These are phyloP conservation scores for Leptographium procerum DNA, from an alignment of 2,329 filamentous ascomycete species.

Conservation along the genomic window DNA sequence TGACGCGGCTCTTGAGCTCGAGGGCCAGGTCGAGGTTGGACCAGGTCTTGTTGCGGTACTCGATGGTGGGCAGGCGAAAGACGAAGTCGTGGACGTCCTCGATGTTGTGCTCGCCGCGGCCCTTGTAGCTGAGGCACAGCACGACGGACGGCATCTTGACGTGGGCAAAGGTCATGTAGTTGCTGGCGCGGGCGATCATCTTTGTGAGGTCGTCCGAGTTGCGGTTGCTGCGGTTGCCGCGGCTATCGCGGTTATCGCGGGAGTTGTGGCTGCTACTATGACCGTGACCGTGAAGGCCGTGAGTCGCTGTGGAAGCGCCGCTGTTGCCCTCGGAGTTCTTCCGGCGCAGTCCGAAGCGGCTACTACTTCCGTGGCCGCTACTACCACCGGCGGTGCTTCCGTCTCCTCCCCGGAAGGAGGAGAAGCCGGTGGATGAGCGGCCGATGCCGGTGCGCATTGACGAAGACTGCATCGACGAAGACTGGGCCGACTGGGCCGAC, in stretches of 20 bases:
- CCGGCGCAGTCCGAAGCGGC: constrained; percentile 45
- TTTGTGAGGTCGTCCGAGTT: constrained; percentile 71
- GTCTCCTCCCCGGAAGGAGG: constrained; percentile 25
- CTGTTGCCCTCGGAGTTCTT: constrained; percentile 24
- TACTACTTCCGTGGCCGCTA: constrained; percentile 18
- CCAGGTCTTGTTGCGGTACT: constrained; percentile 99
- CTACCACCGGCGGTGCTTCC: constrained; percentile 2
- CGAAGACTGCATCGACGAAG: too few relatives aligned
- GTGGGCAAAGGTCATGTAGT: constrained; percentile 94
- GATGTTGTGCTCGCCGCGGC: constrained; percentile 86
- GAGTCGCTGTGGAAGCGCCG: too few relatives aligned
- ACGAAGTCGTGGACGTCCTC: constrained; percentile 97
- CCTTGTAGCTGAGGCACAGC: constrained; percentile 91
- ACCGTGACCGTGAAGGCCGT: background rate
- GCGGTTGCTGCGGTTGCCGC: background rate
- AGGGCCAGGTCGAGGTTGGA: constrained; percentile 91
- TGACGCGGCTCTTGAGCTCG: constrained; percentile 86
- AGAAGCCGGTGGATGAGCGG: constrained; percentile 35
- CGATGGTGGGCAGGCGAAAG: constrained; percentile 85
- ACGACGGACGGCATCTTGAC: constrained; percentile 94
- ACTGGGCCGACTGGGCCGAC: background rate
- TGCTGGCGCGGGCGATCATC: constrained; percentile 91
- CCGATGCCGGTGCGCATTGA: constrained; percentile 23
- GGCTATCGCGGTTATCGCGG: background rate
- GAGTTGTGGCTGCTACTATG: constrained; percentile 23